A percentile compares a stretch with the other conserved stretches of the same genome.
These are phyloP conservation scores for Leishmania arabica DNA, from an alignment of 208 protist genomes.

Conservation along the genomic window DNA sequence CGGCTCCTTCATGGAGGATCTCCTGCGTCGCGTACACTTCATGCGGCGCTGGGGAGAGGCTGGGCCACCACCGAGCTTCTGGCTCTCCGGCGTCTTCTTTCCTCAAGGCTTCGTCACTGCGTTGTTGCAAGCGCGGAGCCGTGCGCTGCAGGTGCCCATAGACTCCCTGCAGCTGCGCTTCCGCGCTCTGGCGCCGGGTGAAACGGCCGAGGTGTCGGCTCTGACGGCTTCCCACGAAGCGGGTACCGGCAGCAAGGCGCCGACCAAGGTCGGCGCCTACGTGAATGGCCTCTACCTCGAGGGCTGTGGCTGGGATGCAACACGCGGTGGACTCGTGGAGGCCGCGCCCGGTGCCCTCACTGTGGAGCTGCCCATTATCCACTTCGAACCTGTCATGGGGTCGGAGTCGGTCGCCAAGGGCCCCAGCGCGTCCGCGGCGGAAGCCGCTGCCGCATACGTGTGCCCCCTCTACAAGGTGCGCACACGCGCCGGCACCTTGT, in stretches of 20 bases:
- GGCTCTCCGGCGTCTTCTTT: slow-evolving; percentile 98
- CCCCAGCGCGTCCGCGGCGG: slow-evolving; percentile 8
- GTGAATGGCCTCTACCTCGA: slow-evolving; percentile 94
- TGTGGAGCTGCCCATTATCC: slow-evolving; percentile 81
- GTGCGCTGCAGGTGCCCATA: slow-evolving; percentile 84
- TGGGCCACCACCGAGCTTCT: slow-evolving; percentile 91
- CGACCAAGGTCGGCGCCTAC: slow-evolving; percentile 73
- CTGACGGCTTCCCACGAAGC: slow-evolving; percentile 27
- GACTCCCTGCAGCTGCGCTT: slow-evolving; percentile 85
- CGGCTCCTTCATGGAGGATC: slow-evolving; percentile 93
- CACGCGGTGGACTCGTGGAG: slow-evolving; percentile 67
- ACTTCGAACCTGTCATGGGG: slow-evolving; percentile 86
- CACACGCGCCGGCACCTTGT: slow-evolving; percentile 83
- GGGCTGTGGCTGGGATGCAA: slow-evolving; percentile 75
- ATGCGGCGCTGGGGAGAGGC: slow-evolving; percentile 88
- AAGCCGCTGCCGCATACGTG: slow-evolving; percentile 49
- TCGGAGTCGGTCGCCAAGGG: slow-evolving; percentile 5
- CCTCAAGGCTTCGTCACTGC: slow-evolving; percentile 94
- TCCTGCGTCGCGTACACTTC: slow-evolving; percentile 90
- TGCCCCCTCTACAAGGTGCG: slow-evolving; percentile 95
- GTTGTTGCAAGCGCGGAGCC: slow-evolving; percentile 88
- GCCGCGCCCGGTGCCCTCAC: slow-evolving; percentile 81
- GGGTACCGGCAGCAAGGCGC: slow-evolving; percentile 28
- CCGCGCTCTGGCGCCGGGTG: slow-evolving; percentile 36
- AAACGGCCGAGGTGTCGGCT: slow-evolving; percentile 28